Percentiles rank a stretch among this genome's conserved stretches.
Evolutionary conservation across 2,329 filamentous ascomycete species (phyloP).

Genomic region (Ophiostoma fasciatum): DNA sequence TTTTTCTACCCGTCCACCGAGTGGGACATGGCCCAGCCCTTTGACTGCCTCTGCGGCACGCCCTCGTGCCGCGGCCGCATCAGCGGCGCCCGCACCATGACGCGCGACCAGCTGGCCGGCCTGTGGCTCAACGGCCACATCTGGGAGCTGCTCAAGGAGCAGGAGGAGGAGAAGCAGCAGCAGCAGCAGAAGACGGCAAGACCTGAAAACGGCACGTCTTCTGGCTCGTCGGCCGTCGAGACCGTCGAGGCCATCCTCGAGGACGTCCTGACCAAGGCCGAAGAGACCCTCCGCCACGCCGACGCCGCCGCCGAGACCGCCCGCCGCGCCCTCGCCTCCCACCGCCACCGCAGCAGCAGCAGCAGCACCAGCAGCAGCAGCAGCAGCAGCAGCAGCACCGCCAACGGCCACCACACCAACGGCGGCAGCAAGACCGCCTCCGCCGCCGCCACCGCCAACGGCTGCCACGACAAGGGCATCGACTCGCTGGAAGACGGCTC

Average conservation of each 20-base stretch:
- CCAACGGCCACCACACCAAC: conserved; percentile 8
- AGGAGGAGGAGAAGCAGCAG: conserved; percentile 11
- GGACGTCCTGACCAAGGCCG: conserved; percentile 28
- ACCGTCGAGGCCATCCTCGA: conserved; percentile 27
- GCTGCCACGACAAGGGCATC: conserved; percentile 2
- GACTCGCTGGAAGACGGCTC: too few relatives aligned
- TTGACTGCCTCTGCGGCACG: conserved; percentile 48
- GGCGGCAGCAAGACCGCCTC: conserved; percentile 1
- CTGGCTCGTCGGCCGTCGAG: conserved; percentile 4
- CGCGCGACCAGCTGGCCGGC: conserved; percentile 34
- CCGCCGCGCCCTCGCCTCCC: conserved; percentile 26
- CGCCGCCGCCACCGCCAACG: conserved; percentile 2
- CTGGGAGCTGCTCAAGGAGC: conserved; percentile 33
- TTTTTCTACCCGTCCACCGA: conserved; percentile 68
- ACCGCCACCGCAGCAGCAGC: conserved; percentile 13
- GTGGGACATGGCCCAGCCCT: conserved; percentile 60
- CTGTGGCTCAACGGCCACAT: conserved; percentile 51
- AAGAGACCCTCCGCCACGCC: conserved; percentile 29
- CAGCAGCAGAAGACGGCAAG: conserved; percentile 8
- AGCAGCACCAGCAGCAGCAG: conserved; percentile 7
- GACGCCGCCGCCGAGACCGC: conserved; percentile 33
- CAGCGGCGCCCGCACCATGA: conserved; percentile 47
- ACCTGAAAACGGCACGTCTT: conserved; percentile 3
- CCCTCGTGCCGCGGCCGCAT: conserved; percentile 46
- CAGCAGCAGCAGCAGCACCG: conserved; percentile 11